Evolutionary conservation across 1,284 basidiomycete genomes (phyloP).

Genomic region (Ustilago shanxiensis): DNA sequence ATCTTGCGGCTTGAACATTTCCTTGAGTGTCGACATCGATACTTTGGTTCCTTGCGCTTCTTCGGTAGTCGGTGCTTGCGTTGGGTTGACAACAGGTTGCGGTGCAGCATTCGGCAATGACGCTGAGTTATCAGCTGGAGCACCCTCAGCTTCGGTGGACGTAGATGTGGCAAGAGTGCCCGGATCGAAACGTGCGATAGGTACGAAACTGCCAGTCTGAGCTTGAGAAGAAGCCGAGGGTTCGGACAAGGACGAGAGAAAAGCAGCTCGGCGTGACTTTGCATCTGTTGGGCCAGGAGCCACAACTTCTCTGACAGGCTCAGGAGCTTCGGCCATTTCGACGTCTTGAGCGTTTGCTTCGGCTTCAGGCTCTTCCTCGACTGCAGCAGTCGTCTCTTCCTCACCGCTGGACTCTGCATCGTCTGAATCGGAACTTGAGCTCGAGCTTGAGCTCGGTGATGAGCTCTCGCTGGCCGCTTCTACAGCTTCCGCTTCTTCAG

Average conservation of each 20-base stretch:
- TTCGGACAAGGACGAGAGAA: conserved; percentile 20
- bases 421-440: conserved; percentile 1
- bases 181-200: conserved; percentile 51
- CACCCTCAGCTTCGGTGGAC: not conserved
- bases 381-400: conserved; percentile 3
- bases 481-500: conserved; percentile 1
- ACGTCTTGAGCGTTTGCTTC: conserved; percentile 17
- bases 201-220: conserved; percentile 13
- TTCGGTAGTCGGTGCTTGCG: not conserved
- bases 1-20: conserved; percentile 66
- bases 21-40: conserved; percentile 55
- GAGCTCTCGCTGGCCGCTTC: not conserved
- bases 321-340: not conserved
- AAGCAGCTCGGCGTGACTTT: conserved; percentile 34
- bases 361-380: not conserved
- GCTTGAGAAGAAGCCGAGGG: not conserved
- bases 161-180: conserved; percentile 13
- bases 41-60: conserved; percentile 25
- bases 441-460: conserved; percentile 10
- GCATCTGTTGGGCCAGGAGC: conserved; percentile 16
- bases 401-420: conserved; percentile 19
- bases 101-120: not conserved
- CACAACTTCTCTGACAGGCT: not conserved
- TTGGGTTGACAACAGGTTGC: not conserved
- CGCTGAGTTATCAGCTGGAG: not conserved